phyloP scores from a whole-genome alignment of 768 basidiomycete genomes.

The Hygrophorus pudorinus region DNA sequence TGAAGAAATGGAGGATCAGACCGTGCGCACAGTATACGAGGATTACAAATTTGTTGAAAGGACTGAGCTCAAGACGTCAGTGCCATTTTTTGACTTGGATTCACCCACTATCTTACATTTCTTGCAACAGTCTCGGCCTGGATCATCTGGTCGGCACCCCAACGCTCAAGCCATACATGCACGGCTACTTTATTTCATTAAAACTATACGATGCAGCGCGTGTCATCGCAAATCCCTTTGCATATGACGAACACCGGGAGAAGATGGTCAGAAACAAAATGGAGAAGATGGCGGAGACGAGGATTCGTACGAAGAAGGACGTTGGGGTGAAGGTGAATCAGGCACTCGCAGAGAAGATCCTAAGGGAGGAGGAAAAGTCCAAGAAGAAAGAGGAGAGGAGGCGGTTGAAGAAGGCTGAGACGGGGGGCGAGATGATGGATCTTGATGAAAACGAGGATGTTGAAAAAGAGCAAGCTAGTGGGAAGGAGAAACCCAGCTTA shows the following conservation, averaged over 20 bases:
- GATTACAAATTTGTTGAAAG: constrained; percentile 97
- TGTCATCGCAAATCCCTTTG: constrained; percentile 92
- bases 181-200: constrained; percentile 95
- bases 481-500: constrained; percentile 32
- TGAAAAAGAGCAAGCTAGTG: constrained; percentile 14
- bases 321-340: constrained; percentile 63
- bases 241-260: constrained; percentile 90
- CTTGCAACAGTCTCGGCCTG: constrained; percentile 64
- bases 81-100: constrained; percentile 14
- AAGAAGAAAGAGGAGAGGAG: constrained; percentile 46
- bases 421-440: constrained; percentile 26
- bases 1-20: constrained; percentile 94
- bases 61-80: constrained; percentile 74
- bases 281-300: constrained; percentile 86
- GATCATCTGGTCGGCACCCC: constrained; percentile 93
- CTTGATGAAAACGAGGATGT: constrained; percentile 24
- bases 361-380: constrained; percentile 53
- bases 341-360: constrained; percentile 77
- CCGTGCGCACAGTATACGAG: constrained; percentile 71
- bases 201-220: constrained; percentile 94
- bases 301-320: constrained; percentile 80
- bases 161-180: constrained; percentile 98
- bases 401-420: constrained; percentile 33
- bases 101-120: background rate
- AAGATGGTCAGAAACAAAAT: constrained; percentile 80